phyloP scores from a whole-genome alignment of 495 filamentous ascomycete genomes.

The Penicillium cataractarum region DNA sequence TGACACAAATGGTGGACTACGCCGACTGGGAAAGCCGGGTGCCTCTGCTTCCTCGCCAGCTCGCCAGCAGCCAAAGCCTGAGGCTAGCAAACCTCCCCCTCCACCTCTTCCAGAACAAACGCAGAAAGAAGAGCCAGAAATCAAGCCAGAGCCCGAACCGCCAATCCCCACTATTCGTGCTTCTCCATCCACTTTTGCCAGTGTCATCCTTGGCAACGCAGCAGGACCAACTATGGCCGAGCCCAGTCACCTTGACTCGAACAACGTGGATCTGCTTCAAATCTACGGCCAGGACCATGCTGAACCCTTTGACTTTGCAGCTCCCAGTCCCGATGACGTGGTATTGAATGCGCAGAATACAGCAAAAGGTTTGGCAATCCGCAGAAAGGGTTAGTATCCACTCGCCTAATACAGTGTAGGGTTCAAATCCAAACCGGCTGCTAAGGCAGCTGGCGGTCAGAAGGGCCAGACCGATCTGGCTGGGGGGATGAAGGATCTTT shows the following conservation, averaged over 20 bases:
- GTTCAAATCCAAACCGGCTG: slow-evolving; percentile 52
- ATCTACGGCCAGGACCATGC: slow-evolving; percentile 49
- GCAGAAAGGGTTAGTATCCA: slow-evolving; percentile 43
- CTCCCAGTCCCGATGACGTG: slow-evolving; percentile 92
- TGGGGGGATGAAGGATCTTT: slow-evolving; percentile 59
- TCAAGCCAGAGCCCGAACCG: slow-evolving; percentile 20
- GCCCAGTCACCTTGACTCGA: slow-evolving; percentile 43
- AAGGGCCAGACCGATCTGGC: slow-evolving; percentile 45
- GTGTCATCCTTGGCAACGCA: slow-evolving; percentile 60
- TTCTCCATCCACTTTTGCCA: slow-evolving; percentile 70
- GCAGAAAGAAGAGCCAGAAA: slow-evolving; percentile 9
- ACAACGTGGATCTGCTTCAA: slow-evolving; percentile 55
- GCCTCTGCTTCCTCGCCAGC: slow-evolving; percentile 21
- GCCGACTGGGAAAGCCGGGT: slow-evolving; percentile 26
- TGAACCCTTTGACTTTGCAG: slow-evolving; percentile 73
- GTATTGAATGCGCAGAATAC: slow-evolving; percentile 79
- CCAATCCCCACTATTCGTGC: slow-evolving; percentile 37
- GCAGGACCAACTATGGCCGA: slow-evolving; percentile 36
- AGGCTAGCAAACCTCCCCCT: slow-evolving; percentile 15
- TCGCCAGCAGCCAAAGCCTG: slow-evolving; percentile 25
- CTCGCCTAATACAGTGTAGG: slow-evolving; percentile 49
- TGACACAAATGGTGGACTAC: slow-evolving; percentile 32
- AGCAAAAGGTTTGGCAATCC: slow-evolving; percentile 76
- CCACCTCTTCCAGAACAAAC: slow-evolving; percentile 7
- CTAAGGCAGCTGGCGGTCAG: slow-evolving; percentile 46